Percentiles rank a stretch among this genome's conserved stretches.
Conservation (phyloP, 306 rosid genomes). For the Lathyrus sativus region DNA sequence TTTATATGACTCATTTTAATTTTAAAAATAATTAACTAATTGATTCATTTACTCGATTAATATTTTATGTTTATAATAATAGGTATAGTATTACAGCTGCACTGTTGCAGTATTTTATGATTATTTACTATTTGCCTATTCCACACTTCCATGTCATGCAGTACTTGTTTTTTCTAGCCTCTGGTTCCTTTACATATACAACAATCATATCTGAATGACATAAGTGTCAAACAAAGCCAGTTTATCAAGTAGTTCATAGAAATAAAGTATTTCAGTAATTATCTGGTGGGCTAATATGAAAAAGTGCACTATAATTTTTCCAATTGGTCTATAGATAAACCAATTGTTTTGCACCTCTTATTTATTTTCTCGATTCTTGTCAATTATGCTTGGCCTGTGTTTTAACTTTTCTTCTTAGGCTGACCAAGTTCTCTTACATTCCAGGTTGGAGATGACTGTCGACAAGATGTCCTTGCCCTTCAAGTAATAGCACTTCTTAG, state of each 20-base stretch:
- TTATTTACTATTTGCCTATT: neutral
- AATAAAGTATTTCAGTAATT: neutral
- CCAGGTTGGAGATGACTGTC: conserved; percentile 99
- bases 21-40: neutral
- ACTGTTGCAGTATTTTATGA: neutral
- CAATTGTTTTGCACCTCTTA: neutral
- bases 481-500: conserved; percentile 96
- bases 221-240: conserved; percentile 1
- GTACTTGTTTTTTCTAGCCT: neutral
- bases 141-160: conserved; percentile 11
- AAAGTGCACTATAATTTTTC: neutral
- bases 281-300: neutral
- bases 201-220: neutral
- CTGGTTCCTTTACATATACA: neutral
- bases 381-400: conserved; percentile 19
- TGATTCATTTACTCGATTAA: neutral
- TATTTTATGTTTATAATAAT: neutral
- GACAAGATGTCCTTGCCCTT: conserved; percentile 99
- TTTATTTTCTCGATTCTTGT: conserved; percentile 29
- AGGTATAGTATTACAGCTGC: neutral
- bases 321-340: conserved; percentile 3
- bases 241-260: neutral
- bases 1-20: neutral
- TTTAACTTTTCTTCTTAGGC: conserved; percentile 30
- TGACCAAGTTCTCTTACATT: conserved; percentile 42